Evolutionary conservation across 163 green algal species (phyloP), one percentile per base, ranked within the genome.

Genomic region (Scenedesmus sp.): DNA sequence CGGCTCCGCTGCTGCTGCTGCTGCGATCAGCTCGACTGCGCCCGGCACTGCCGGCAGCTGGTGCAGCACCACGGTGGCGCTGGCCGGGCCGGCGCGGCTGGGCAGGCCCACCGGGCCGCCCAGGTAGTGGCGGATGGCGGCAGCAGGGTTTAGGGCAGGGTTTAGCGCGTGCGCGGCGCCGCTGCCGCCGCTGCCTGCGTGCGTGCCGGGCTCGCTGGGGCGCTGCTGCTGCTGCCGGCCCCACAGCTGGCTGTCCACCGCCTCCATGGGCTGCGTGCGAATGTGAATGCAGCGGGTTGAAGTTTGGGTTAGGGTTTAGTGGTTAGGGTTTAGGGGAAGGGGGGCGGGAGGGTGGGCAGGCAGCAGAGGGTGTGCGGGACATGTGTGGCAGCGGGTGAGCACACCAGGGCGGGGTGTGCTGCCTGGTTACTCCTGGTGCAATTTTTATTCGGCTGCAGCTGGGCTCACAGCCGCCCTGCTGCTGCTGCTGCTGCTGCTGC

Each of bases 21-120:
- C 33, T n/a, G 33, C 13, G 15, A 88, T 44, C n/a, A 88, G 35
- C 0, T n/a, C 7, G 13, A 37, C n/a, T 37, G 83, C 83, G 30
- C 83, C 83, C 3, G 44, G 83, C 56, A 88, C 56, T 22, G 35
- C 30, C 26, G 83, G 1, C 18, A 81, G 37, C 37, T 88, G 83
- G 70, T 88, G 83, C 18, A 88, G 83, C 12, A 88, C 83, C 30
- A 88, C 83, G 18, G 59, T 56, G 18, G 73, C 49, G 3, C 81
- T 72, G 49, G 81, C 81, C 6, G 81, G 46, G 12, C 81, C 81
- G 9, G 33, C 46, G 30, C 61, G 81, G 46, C 30, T 70, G 7
- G 81, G 81, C 9, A 86, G 81, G 10, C 81, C 81, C 18, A 86
- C 81, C 40, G 81, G 81, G 26, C 81, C 81, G 24, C 81, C 81